Evolutionary conservation across 257 asterid species (phyloP).

Genomic region (Petunia axillaris): DNA sequence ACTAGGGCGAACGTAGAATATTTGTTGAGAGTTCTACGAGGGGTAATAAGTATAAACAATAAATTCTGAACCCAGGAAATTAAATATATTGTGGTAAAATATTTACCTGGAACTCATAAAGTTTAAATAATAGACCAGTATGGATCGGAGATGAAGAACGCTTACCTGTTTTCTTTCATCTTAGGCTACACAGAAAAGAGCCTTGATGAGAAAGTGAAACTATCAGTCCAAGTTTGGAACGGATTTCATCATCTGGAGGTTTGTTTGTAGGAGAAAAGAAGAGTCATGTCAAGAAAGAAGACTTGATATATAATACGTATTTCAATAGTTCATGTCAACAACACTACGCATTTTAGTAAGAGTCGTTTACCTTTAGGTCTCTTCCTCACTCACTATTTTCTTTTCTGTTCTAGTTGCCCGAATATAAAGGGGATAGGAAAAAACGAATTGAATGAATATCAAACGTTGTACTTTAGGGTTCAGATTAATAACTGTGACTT

Average conservation of each 20-base stretch:
- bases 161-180: slow-evolving; percentile 14
- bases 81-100: neutral
- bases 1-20: too few relatives aligned
- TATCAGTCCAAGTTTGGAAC: neutral
- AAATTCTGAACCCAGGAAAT: too few relatives aligned
- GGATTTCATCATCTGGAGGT: too few relatives aligned
- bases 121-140: neutral
- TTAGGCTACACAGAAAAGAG: neutral
- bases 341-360: neutral
- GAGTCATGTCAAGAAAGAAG: neutral
- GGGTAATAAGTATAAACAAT: too few relatives aligned
- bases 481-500: too few relatives aligned
- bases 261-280: neutral
- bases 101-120: neutral
- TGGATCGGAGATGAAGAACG: neutral
- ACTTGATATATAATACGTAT: too few relatives aligned
- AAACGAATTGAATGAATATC: too few relatives aligned
- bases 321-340: too few relatives aligned
- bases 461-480: too few relatives aligned
- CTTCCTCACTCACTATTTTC: neutral
- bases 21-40: too few relatives aligned
- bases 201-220: neutral
- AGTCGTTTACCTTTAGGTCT: neutral
- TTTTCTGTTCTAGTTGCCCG: neutral
- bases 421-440: too few relatives aligned